Evolutionary conservation across 2,329 filamentous ascomycete genomes (phyloP), one percentile per base, ranked within the genome.

Genomic region (Fusarium papillatum): DNA sequence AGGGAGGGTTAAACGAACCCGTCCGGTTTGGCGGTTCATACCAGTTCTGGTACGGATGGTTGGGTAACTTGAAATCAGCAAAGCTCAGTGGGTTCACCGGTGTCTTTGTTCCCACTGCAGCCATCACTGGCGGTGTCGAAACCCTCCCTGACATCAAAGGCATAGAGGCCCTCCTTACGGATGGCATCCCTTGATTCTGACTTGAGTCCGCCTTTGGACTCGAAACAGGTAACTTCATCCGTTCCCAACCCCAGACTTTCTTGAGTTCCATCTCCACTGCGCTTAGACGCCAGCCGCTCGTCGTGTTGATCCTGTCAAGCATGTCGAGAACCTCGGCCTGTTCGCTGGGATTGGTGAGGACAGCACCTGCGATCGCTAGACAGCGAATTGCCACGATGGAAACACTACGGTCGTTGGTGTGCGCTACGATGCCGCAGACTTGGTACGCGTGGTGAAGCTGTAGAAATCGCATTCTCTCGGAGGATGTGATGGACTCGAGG

Each of bases 401-500:
- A 38, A 98, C 92, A 34, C 94, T 95, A 31, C 91, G 89, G 81
- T 98, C 95, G 79, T 95, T 94, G 64, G 93, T 92, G 81, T 98
- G 95, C 4, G 95, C 94, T 29, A 95, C 92, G 73, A 98, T 97
- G 17, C 96, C 96, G 81, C 96, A 98, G 29, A 98, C 93, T 81
- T 96, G 93, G 76, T 94, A 93, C 0, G 95, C 93, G 81, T 98
- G 95, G 72, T 91, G 90, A 61, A 93, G 87, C 78, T 94, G 92
- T 80, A 94, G 89, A 7, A 89, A 87, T 59, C 90, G 90, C 90
- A 96, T 95, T 71, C 95, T 93, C 6, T 91, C 87, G 4, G 88
- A 88, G 22, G 87, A 86, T 43, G 91, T 88, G 10, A 89, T 86
- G 14, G 90, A 87, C 43, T 92, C 88, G 64, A 93, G 83, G 0